phyloP scores from a whole-genome alignment of 352 stramenopile species.

The Aphanomyces invadans region DNA sequence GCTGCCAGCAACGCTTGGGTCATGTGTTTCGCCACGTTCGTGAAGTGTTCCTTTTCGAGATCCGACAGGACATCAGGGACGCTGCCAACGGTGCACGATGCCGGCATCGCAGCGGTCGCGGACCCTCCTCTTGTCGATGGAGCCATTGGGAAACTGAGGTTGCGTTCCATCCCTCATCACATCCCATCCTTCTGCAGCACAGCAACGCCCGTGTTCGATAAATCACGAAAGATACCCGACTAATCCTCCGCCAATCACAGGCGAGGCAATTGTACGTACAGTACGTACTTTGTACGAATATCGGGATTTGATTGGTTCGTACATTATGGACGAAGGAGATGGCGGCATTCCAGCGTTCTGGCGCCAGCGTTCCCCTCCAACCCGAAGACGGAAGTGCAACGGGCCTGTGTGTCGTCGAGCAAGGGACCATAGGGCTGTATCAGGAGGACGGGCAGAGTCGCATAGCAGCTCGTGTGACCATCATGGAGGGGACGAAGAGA shows the following conservation, averaged over 20 bases:
- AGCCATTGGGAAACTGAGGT: not conserved
- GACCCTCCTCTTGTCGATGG: not conserved
- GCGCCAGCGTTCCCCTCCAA: not conserved
- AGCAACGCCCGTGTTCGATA: not conserved
- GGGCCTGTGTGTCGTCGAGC: too few relatives aligned
- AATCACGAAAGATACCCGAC: not conserved
- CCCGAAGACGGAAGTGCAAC: not conserved
- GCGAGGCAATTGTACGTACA: not conserved
- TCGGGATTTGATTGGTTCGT: not conserved
- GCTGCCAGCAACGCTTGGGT: constrained; percentile 63
- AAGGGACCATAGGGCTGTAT: too few relatives aligned
- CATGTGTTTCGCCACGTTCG: constrained; percentile 70
- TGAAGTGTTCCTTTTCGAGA: constrained; percentile 54
- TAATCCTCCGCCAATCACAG: not conserved
- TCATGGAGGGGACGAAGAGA: too few relatives aligned
- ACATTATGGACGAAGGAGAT: not conserved
- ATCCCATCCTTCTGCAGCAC: not conserved
- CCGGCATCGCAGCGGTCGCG: not conserved
- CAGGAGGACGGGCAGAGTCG: too few relatives aligned
- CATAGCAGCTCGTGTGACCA: too few relatives aligned
- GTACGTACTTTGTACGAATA: not conserved
- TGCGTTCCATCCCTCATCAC: too few relatives aligned
- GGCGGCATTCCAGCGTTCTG: not conserved
- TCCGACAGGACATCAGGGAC: constrained; percentile 4
- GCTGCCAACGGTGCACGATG: not conserved